A percentile compares a stretch with the other conserved stretches of the same genome.
phyloP scores from a whole-genome alignment of 768 basidiomycete genomes.

The Favolaschia claudopus region DNA sequence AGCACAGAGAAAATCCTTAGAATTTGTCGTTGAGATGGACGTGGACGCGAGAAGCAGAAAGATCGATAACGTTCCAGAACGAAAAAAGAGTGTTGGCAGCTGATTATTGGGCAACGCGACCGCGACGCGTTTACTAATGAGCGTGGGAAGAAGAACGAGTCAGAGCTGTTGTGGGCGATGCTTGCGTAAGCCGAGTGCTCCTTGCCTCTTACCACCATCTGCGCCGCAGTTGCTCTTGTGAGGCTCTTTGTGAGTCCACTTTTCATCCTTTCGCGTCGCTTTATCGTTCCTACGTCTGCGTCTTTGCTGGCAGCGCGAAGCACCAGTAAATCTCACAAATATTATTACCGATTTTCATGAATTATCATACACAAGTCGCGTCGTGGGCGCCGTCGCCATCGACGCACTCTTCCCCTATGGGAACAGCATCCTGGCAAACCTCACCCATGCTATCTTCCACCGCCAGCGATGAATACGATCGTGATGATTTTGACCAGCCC shows the following conservation, averaged over 20 bases:
- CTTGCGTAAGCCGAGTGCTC: background rate
- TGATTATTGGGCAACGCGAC: too few species aligned
- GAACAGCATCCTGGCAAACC: conserved; percentile 12
- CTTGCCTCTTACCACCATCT: conserved; percentile 9
- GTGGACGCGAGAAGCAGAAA: too few species aligned
- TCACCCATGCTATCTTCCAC: conserved; percentile 28
- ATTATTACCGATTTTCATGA: too few species aligned
- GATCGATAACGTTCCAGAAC: too few species aligned
- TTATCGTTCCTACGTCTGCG: conserved; percentile 26
- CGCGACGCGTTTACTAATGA: too few species aligned
- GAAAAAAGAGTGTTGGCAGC: too few species aligned
- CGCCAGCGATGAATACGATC: conserved; percentile 33
- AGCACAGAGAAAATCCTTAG: too few species aligned
- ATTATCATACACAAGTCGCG: conserved; percentile 27
- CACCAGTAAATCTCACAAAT: conserved; percentile 1
- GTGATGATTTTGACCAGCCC: conserved; percentile 43
- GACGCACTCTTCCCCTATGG: conserved; percentile 24
- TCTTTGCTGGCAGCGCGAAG: conserved; percentile 25
- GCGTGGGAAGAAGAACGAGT: too few species aligned
- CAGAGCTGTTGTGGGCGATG: background rate
- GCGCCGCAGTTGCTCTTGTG: background rate
- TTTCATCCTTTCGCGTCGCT: conserved; percentile 24
- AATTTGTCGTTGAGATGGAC: too few species aligned
- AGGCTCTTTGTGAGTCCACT: conserved; percentile 45
- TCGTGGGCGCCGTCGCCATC: conserved; percentile 31